Base-by-base conservation (phyloP, 139 green algal genomes). In the Yamagishiella unicocca region DNA sequence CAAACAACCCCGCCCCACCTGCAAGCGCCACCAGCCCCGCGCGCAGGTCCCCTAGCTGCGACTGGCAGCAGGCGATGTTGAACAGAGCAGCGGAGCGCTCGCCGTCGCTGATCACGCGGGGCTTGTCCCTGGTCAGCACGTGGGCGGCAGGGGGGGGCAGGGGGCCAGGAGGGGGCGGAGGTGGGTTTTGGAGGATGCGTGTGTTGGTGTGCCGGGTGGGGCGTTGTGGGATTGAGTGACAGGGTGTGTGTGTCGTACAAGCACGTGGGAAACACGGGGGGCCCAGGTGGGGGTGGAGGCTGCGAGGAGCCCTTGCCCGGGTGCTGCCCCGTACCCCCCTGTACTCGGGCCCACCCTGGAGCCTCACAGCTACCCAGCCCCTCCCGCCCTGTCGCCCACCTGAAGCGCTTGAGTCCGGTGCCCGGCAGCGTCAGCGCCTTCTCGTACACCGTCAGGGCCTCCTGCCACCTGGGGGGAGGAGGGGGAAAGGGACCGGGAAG, bases 31-130 rank as follows among this genome's bases (percentile, higher is more conserved):
- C 67, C 42, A 97, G 84, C 2, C 89, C 93, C 27, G 85, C 92
- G 22, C 92, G 92, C 14, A 82, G 70, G 43, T 97, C 90, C 2
- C 92, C 87, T 64, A 96, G 84, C 72, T 87, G 75, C 21, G 90
- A 89, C 79, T 96, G 92, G 87, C 95, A 97, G 89, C 96, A 98
- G 0, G 96, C 95, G 38, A 97, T 96, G 90, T 98, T 98, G 92
- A 95, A 98, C 43, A 98, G 89, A 7, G 93, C 92, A 2, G 95
- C 90, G 58, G 93, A 93, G 68, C 94, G 94, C 88, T 98, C 96
- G 21, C 93, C 92, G 53, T 95, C 88, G 54, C 89, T 95, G 54
- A 94, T 90, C n/a, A 90, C 50, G 24, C 76, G 82, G 0, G 96
- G 95, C 90, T 98, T 98, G 90, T 98, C 95, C 82, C 95, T 96